Percentiles rank a stretch among this genome's conserved stretches.
Conservation (phyloP, 73 alveolate genomes). For the Effrenium voratum region DNA sequence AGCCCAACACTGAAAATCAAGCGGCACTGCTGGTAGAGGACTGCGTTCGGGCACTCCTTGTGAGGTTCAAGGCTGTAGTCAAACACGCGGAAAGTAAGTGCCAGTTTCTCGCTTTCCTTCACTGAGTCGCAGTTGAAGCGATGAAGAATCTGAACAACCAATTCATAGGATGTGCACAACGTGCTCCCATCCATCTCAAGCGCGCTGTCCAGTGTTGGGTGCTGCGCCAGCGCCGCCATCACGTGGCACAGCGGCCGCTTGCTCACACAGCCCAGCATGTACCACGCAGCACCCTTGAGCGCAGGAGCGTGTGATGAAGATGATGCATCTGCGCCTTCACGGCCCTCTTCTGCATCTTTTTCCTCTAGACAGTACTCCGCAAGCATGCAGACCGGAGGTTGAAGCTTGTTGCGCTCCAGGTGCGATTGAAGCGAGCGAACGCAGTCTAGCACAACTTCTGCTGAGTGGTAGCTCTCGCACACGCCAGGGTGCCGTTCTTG, state of each 20-base stretch:
- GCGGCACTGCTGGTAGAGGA: not conserved
- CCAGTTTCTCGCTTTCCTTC: not conserved
- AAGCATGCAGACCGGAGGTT: not conserved
- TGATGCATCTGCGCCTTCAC: not conserved
- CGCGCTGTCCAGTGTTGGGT: too few species aligned
- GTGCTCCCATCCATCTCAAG: too few species aligned
- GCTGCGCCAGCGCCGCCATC: too few species aligned
- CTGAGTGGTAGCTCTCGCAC: not conserved
- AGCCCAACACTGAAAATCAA: not conserved
- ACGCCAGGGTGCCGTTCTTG: slow-evolving; percentile 15
- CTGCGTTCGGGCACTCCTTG: not conserved
- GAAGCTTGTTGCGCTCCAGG: not conserved
- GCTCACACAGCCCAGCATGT: slow-evolving; percentile 8
- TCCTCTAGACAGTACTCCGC: too few species aligned
- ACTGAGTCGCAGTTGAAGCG: too few species aligned
- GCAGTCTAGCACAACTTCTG: not conserved
- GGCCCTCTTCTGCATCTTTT: too few species aligned
- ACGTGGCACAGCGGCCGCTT: slow-evolving; percentile 7
- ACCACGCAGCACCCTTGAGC: not conserved
- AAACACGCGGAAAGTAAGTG: not conserved
- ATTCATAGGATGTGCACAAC: too few species aligned
- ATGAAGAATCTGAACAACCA: too few species aligned
- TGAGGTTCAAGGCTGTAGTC: not conserved
- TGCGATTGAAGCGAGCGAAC: not conserved
- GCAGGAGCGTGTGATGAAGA: not conserved